Evolutionary conservation across 2,329 filamentous ascomycete genomes (phyloP), one percentile per base, ranked within the genome.

Genomic region (Pezizomycotina sp.): DNA sequence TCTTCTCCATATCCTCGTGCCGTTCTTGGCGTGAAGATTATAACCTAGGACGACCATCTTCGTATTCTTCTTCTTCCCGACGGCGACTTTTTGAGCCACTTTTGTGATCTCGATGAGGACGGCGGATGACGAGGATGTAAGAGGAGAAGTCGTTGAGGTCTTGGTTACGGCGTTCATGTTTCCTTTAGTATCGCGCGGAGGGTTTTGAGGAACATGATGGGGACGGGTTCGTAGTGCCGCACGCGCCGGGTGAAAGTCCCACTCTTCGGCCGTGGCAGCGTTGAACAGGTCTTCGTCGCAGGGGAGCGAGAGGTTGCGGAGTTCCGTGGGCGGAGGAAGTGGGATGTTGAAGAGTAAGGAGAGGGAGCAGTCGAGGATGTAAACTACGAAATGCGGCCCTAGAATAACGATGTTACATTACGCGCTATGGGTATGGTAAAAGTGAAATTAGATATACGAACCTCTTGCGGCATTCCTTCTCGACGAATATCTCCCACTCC

Each of bases 91-190:
- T 32, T 49, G 47, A 5, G 48, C 48, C 16, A 50, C 40, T 14
- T 49, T 47, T 7, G 49, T 30, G 16, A 51, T 47, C 35, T 51
- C 48, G 45, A 51, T 51, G n/a, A 49, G 45, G 5, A 50, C 43
- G 3, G 47, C 48, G 9, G n/a, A 49, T 46, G 26, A 47, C 43
- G 20, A 51, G 37, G 26, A 51, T 49, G 31, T 50, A 42, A 25
- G 47, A 47, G 25, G 42, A 45, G 29, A 50, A 51, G 29, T 51
- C 44, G 35, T 47, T 47, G 13, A 47, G 36, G 26, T 42, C 40
- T 34, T 44, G 41, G 37, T 40, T 41, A 47, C 41, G 29, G 41
- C 41, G 25, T 50, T 44, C 8, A 46, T 47, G 19, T 47, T 44
- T 8, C 48, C 48, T 26, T 48, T 19, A 50, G 23, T 5, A 50